phyloP scores from a whole-genome alignment of 1,284 basidiomycete genomes.

The Ustilago lituana region DNA sequence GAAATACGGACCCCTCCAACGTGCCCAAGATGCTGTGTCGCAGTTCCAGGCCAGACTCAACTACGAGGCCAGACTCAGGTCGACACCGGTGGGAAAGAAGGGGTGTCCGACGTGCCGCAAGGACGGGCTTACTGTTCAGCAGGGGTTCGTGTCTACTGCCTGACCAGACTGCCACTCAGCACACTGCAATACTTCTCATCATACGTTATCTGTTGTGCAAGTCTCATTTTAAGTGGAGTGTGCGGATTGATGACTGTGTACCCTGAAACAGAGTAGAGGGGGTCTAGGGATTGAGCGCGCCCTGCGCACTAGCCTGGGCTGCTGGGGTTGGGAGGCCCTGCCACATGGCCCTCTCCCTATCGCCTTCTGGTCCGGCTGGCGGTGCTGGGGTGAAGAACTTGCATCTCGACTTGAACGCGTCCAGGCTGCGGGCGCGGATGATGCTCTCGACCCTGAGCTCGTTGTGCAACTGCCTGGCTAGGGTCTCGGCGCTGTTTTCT shows the following conservation, averaged over 20 bases:
- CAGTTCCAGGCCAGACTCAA: slow-evolving; percentile 34
- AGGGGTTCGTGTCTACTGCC: not conserved
- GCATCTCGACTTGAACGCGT: slow-evolving; percentile 59
- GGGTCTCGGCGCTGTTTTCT: slow-evolving; percentile 12
- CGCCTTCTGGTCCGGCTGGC: slow-evolving; percentile 19
- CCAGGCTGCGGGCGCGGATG: slow-evolving; percentile 54
- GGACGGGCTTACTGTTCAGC: slow-evolving; percentile 14
- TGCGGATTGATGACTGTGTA: not conserved
- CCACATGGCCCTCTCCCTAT: slow-evolving; percentile 56
- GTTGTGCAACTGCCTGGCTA: slow-evolving; percentile 57
- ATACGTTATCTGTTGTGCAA: too few relatives aligned
- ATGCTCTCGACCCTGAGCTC: slow-evolving; percentile 60
- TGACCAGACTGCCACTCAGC: too few relatives aligned
- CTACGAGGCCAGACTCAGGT: slow-evolving; percentile 42
- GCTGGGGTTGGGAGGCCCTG: slow-evolving; percentile 27
- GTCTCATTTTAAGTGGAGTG: too few relatives aligned
- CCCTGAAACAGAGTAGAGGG: not conserved
- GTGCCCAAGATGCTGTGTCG: slow-evolving; percentile 15
- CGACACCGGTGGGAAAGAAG: slow-evolving; percentile 23
- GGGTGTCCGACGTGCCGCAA: slow-evolving; percentile 40
- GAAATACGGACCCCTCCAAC: slow-evolving; percentile 34
- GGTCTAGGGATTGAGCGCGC: slow-evolving; percentile 1
- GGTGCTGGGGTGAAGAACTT: slow-evolving; percentile 43
- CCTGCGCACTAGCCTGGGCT: slow-evolving; percentile 16
- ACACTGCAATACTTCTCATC: too few relatives aligned